Evolutionary conservation across 2,329 filamentous ascomycete genomes (phyloP), one percentile per base, ranked within the genome.

Genomic region (Zalaria obscura): DNA sequence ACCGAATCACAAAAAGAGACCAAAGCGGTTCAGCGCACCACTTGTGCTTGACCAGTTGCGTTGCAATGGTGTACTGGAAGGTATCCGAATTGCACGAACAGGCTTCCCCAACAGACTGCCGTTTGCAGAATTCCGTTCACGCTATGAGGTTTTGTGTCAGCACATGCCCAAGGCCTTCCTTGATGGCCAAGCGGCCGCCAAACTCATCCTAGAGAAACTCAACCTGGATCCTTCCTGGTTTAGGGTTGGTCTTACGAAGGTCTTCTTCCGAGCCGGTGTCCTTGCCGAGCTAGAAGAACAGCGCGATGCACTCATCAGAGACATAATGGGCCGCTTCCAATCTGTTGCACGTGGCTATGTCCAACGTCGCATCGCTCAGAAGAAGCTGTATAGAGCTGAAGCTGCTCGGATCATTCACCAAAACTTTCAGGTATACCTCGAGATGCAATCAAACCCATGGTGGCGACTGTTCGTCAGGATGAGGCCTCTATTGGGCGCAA

Each of bases 61-160:
- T 40, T 98, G 91, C 65, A 98, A 98, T 58, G 91, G 91, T 82
- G 91, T 98, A 3, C 71, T 98, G n/a, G 91, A 98, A 64, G 91
- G 91, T 47, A 98, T 98, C 55, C 78, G 91, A 46, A 98, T 98
- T 60, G 91, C 91, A 25, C 78, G 91, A 36, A 98, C 93, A 4
- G 91, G 91, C 25, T 98, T 98, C 59, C 91, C 91, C 39, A 98
- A 98, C 57, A 75, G 91, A 50, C 70, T 98, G 28, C 75, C 84
- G 0, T 98, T 98, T 58, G 75, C 83, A 3, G 93, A 98, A 56
- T 98, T 98, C 64, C 78, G 91, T 41, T 85, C 93, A 54, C 80
- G 91, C 47, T 98, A 98, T 59, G 91, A 96, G 58, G 89, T 98
- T 5, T 75, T 98, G 5, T 96, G 89, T 57, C 73, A 73, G 27